Evolutionary conservation across 805 yeast genomes (phyloP), one percentile per base, ranked within the genome.

Genomic region (Wilhelminamyces savonicus): DNA sequence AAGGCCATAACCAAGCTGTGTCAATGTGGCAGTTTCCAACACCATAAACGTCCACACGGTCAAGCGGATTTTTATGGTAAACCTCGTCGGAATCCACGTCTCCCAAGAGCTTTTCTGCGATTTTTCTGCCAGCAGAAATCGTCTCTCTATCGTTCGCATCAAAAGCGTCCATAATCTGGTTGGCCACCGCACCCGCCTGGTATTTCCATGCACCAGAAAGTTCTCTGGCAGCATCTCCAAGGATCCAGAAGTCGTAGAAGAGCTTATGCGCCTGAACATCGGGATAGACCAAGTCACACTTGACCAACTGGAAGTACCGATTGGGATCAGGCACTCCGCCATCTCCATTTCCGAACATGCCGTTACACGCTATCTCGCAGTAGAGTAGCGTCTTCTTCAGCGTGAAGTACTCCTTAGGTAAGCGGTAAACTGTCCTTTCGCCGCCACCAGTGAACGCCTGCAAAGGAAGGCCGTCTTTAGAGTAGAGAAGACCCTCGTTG

Each of bases 1-100:
- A 90, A n/a, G 97, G 97, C 98, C 98, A 90, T 35, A 87, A 67
- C 98, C 98, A 90, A 11, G 97, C 97, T 12, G 97, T 90, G 50
- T 90, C 98, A 44, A 88, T 88, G 54, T 88, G 97, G 54, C 97
- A 92, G 53, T 92, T 84, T 24, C 98, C 98, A 41, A 92, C 71
- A 7, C 84, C 95, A 54, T 65, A 81, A 8, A 88, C 95, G 33
- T 80, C 78, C 34, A 73, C 56, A 16, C 54, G 31, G 20, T 53
- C 48, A 41, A 66, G 79, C 19, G 19, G 19, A 14, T 41, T 32
- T 13, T 24, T 31, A n/a, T 37, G 32, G 30, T 23, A 43, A 1
- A 90, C 97, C 8, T 69, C 67, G 11, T 72, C 71, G 4, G 80
- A 65, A 51, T 87, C 83, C 22, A 75, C 64, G 3, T 62, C 41